Base-by-base conservation (phyloP, 306 rosid species). In the Medicago arabica region DNA sequence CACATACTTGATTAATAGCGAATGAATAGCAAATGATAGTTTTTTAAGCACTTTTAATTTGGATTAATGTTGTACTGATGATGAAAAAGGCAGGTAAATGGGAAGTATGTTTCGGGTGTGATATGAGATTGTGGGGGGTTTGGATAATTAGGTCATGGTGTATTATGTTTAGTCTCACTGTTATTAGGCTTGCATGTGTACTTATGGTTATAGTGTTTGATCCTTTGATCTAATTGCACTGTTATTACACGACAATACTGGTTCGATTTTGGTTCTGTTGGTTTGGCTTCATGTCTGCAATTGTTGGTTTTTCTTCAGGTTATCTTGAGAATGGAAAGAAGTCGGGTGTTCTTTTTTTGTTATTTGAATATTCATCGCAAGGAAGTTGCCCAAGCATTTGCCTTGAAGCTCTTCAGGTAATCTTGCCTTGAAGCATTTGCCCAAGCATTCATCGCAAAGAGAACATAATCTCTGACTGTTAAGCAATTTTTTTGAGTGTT, bases 391-490 rank as follows among this genome's bases (percentile, higher is more conserved):
- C 88, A 38, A 77, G 88, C 34, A 81, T 90, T 78, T 89, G 96
- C 91, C 87, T 92, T 54, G 99, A 95, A 88, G 89, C 99, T 61
- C 99, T 95, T 67, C 99, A 92, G 98, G 97, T 91, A 86, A 82
- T 73, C 77, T 55, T 21, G 23, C 23, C 23, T 21, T 21, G 23
- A 21, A 21, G 23, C 23, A 21, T 21, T 21, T 21, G 23, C 23
- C 23, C 23, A 21, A 21, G 23, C 23, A 21, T 21, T 21, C 23
- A 21, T 21, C 23, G 23, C 23, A 21, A 44, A 19, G 55, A 12
- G 19, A 67, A 9, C 57, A 4, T 4, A 19, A 18, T 67, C 40
- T 43, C 38, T 40, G 21, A 23, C 21, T 47, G 39, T 44, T 67
- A 53, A 67, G 1, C 7, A 67, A 44, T 21, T 67, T 3, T 21